Conservation (phyloP, 2,329 filamentous ascomycete species). For the Fusarium coffeatum region DNA sequence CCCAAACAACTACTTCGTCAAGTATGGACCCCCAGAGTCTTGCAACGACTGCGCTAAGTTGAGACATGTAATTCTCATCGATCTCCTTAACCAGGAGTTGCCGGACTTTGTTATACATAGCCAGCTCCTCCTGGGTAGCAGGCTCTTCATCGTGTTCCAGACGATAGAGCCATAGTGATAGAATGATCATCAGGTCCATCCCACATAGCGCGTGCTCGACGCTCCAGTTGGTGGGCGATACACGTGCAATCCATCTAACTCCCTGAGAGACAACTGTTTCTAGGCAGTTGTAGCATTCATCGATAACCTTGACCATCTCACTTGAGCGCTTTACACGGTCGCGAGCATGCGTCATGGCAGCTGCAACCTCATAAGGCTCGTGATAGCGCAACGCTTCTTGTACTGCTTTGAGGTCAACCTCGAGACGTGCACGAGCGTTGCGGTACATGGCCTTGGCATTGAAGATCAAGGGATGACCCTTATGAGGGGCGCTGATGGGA, state of each 20-base stretch:
- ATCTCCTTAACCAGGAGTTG: conserved; percentile 91
- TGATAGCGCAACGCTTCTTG: conserved; percentile 98
- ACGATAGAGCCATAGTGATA: conserved; percentile 97
- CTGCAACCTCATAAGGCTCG: conserved; percentile 95
- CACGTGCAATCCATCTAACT: conserved; percentile 97
- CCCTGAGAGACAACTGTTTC: conserved; percentile 95
- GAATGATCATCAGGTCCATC: conserved; percentile 96
- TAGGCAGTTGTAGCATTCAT: conserved; percentile 97
- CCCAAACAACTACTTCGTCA: conserved; percentile 98
- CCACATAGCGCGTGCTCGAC: conserved; percentile 97
- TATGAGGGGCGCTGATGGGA: conserved; percentile 91
- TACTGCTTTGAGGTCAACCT: conserved; percentile 94
- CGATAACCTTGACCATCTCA: conserved; percentile 98
- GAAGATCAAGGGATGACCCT: conserved; percentile 95
- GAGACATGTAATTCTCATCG: conserved; percentile 81
- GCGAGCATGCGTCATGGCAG: conserved; percentile 93
- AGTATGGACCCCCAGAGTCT: conserved; percentile 98
- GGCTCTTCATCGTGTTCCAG: conserved; percentile 98
- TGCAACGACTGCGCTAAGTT: conserved; percentile 94
- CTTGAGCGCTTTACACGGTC: conserved; percentile 94
- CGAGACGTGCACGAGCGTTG: conserved; percentile 89
- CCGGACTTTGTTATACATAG: conserved; percentile 93
- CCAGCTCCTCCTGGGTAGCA: conserved; percentile 82
- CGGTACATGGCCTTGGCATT: conserved; percentile 98
- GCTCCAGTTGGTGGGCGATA: conserved; percentile 98